Conservation (phyloP, 2,329 filamentous ascomycete species). For the Aspergillus brunneoviolaceus region DNA sequence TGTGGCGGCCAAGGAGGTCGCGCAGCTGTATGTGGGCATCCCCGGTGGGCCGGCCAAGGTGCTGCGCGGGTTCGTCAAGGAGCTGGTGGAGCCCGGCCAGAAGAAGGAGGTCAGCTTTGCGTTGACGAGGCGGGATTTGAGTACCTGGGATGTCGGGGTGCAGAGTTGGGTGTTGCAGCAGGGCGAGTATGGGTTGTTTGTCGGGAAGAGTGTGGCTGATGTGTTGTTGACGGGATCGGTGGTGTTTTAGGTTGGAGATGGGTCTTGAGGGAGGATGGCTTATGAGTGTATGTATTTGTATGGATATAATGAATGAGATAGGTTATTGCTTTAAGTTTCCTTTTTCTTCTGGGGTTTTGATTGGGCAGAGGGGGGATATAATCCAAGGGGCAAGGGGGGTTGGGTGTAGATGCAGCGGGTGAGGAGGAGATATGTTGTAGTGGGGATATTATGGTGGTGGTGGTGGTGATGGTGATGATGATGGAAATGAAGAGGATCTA, state of each 20-base stretch:
- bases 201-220: conserved; percentile 4
- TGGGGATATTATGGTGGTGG: too few species aligned
- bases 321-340: too few species aligned
- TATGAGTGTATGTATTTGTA: too few species aligned
- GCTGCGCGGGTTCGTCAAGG: conserved; percentile 55
- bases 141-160: conserved; percentile 33
- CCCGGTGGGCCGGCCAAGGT: conserved; percentile 36
- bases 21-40: conserved; percentile 57
- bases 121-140: conserved; percentile 41
- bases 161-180: conserved; percentile 31
- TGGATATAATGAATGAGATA: too few species aligned
- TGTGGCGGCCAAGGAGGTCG: conserved; percentile 50
- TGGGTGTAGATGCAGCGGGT: too few species aligned
- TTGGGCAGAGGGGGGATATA: too few species aligned
- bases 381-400: too few species aligned
- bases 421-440: too few species aligned
- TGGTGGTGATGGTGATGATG: too few species aligned
- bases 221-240: conserved; percentile 4
- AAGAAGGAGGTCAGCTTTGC: conserved; percentile 44
- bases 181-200: background rate
- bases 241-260: background rate
- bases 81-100: conserved; percentile 43
- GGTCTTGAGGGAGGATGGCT: too few species aligned
- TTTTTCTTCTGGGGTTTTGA: too few species aligned
- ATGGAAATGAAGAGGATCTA: too few species aligned